Conservation (phyloP, 106 monocot genomes). For the Platanthera zijinensis region DNA sequence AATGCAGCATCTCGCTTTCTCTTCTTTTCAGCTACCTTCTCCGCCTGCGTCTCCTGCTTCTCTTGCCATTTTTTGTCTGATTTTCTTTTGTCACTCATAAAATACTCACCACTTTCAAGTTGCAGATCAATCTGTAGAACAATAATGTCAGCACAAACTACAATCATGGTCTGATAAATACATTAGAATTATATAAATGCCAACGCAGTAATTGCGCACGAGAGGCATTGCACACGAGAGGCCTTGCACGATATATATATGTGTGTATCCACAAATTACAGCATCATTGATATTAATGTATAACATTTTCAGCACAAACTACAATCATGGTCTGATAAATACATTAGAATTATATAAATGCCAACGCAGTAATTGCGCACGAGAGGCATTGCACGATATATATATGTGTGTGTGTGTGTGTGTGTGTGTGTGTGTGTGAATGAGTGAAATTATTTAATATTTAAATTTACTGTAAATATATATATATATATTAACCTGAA, state of each 20-base stretch:
- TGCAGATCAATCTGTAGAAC: conserved; percentile 66
- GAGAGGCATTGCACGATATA: too few species aligned
- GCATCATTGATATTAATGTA: too few species aligned
- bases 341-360: not conserved
- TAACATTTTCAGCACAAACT: not conserved
- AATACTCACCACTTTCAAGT: conserved; percentile 93
- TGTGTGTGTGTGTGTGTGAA: too few species aligned
- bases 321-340: not conserved
- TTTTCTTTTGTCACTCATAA: conserved; percentile 86
- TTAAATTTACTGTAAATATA: too few species aligned
- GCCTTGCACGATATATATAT: too few species aligned
- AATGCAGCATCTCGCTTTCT: conserved; percentile 91
- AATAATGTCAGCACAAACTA: not conserved
- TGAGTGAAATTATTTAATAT: too few species aligned
- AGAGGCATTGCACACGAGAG: too few species aligned
- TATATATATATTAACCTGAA: too few species aligned
- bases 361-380: not conserved
- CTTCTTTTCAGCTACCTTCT: conserved; percentile 78
- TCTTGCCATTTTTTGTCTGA: conserved; percentile 81
- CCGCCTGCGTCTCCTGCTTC: conserved; percentile 83
- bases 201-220: not conserved
- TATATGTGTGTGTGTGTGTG: too few species aligned
- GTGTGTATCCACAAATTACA: too few species aligned
- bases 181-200: not conserved
- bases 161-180: not conserved